Evolutionary conservation across 345 rosid genomes (phyloP), one percentile per base, ranked within the genome.

Genomic region (Pseudoturritis turrita): DNA sequence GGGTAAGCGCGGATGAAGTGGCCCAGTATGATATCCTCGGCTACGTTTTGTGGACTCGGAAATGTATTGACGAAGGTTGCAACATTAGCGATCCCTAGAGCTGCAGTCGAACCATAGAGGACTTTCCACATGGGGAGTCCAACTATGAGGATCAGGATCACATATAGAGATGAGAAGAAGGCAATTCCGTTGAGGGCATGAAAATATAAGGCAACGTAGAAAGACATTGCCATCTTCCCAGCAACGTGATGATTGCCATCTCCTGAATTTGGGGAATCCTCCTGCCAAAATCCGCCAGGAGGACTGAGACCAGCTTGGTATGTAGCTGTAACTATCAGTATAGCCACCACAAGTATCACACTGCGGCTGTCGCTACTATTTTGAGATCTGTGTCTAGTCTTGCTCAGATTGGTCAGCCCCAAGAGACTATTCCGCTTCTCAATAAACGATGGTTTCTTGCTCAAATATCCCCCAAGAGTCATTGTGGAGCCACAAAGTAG

Each of bases 281-380:
- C 81, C 41, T 74, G 62, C 83, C 78, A 57, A 25, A 10, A 66
- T 1, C 85, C 81, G 0, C 77, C 77, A 0, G 79, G 77, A 40
- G 79, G 83, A 39, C 68, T 70, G 2, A 80, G 59, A 10, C 33
- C 59, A 10, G 79, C 79, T 3, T 82, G 80, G 71, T 79, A 79
- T 3, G 85, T 77, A 39, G 81, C 71, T 19, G 78, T 79, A 2
- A 39, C 79, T 52, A 82, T 74, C 59, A 82, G 53, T 45, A 79
- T n/a, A 45, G 75, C 79, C 55, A 82, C 81, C 23, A 77, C 77
- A 23, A 82, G 75, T 4, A 78, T 44, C 3, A 19, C 39, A 25
- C 5, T 41, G 7, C 66, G 40, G 17, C 22, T 2, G 33, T 63
- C 73, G 2, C 7, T 50, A 0, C 6, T 0, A 0, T 37, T 7